Evolutionary conservation across 1,284 basidiomycete species (phyloP).

Genomic region (Austropuccinia psidii): DNA sequence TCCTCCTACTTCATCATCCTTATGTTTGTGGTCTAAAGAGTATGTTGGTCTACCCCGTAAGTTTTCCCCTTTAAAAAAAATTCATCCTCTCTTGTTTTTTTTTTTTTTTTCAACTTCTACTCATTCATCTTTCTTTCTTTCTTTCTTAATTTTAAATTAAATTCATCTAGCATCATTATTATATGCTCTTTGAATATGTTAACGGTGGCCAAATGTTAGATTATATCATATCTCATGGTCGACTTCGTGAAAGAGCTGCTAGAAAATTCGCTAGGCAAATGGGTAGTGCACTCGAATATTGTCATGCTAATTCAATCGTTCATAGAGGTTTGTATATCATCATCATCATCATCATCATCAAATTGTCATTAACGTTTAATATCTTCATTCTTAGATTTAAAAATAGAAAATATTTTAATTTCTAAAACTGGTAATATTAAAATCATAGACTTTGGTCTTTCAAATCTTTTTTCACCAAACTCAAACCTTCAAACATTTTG

Average conservation of each 20-base stretch:
- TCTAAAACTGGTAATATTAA: constrained; percentile 98
- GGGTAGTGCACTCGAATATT: constrained; percentile 89
- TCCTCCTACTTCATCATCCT: constrained; percentile 89
- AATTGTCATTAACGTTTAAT: neutral
- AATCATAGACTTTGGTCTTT: constrained; percentile 98
- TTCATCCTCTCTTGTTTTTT: too few relatives aligned
- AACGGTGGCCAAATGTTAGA: constrained; percentile 99
- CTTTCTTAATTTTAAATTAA: neutral
- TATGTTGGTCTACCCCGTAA: constrained; percentile 75
- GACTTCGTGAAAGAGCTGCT: constrained; percentile 85
- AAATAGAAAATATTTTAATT: constrained; percentile 99
- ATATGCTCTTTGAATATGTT: constrained; percentile 99
- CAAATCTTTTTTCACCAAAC: constrained; percentile 85
- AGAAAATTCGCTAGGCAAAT: constrained; percentile 96
- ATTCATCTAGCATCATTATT: constrained; percentile 87
- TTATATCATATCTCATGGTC: constrained; percentile 98
- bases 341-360: neutral
- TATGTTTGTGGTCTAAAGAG: constrained; percentile 99
- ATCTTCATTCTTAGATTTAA: constrained; percentile 60
- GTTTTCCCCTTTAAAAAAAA: neutral
- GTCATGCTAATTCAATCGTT: constrained; percentile 93
- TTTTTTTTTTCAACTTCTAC: neutral
- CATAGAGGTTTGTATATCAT: constrained; percentile 57
- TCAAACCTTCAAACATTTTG: constrained; percentile 87
- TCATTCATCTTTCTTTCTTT: neutral